Conservation (phyloP, 2,329 filamentous ascomycete species). For the Diaporthe sp. region DNA sequence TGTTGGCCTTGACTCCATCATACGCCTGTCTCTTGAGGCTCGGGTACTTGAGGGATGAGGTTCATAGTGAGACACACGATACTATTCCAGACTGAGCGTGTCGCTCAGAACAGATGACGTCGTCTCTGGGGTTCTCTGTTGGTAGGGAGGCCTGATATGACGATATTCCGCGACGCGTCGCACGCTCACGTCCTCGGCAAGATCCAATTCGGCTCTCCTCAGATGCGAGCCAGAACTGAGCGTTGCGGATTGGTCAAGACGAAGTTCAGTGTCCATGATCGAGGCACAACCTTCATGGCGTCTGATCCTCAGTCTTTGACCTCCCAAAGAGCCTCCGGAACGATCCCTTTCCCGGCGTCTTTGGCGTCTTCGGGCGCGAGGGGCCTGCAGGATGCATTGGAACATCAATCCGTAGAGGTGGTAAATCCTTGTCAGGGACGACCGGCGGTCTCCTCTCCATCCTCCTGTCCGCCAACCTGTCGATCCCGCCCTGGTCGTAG, state of each 20-base stretch:
- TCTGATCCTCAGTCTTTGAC: slow-evolving; percentile 44
- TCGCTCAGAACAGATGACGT: background rate
- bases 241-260: background rate
- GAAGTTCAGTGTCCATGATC: background rate
- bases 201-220: background rate
- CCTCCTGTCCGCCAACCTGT: slow-evolving; percentile 22
- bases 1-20: background rate
- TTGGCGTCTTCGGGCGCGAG: slow-evolving; percentile 52
- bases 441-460: slow-evolving; percentile 31
- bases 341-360: slow-evolving; percentile 50
- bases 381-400: slow-evolving; percentile 41
- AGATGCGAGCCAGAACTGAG: background rate
- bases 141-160: background rate
- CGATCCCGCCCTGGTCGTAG: slow-evolving; percentile 31
- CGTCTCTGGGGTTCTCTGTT: background rate
- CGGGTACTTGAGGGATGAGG: no score
- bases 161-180: no score
- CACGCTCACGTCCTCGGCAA: background rate
- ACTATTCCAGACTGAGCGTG: background rate
- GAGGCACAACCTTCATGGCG: background rate
- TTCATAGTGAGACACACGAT: no score
- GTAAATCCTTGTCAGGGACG: slow-evolving; percentile 5
- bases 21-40: no score
- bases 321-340: slow-evolving; percentile 47
- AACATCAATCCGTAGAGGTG: background rate